Base-by-base conservation (phyloP, 148 eudicot species). In the Polygonum aviculare region DNA sequence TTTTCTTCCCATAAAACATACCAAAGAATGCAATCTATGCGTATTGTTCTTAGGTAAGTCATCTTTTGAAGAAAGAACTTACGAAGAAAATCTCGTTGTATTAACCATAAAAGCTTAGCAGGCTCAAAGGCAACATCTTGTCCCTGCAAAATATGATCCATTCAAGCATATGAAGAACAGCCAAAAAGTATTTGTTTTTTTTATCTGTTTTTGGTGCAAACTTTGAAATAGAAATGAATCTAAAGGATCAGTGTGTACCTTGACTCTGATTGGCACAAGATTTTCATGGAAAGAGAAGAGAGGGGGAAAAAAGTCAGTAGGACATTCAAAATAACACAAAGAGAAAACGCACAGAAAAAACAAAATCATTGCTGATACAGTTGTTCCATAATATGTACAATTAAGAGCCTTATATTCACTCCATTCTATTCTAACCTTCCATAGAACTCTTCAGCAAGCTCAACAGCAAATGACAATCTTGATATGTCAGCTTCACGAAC, bases 401-500 rank as follows among this genome's bases (percentile, higher is more conserved):
- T 31, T 35, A 67, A 35, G 44, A 67, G 14, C 72, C 19, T 36
- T 35, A 1, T 21, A 12, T 26, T 11, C 15, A 9, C 36, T 60
- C 33, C 67, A 60, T 67, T 63, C 69, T 63, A 67, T 36, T 44
- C 81, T 73, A 51, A 91, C 98, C 99, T 93, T 78, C 99, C 98
- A 80, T 95, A 95, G 79, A 95, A 95, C 80, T 95, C 99, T 87
- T 93, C 99, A 84, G 99, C 99, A 84, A 95, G 97, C 87, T 95
- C 99, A 81, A 95, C 97, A 50, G 98, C 98, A 85, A 95, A 93
- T 69, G 99, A 95, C 55, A 93, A 84, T 21, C 99, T 87, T 39
- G 99, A 95, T 83, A 95, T 92, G 79, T 95, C 99, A 79, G 99
- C 99, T 85, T 95, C 99, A 78, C 99, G 99, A 44, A 95, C 87